Percentiles rank a stretch among this genome's conserved stretches.
phyloP scores from a whole-genome alignment of 768 basidiomycete genomes.

The Tricholoma saponaceum region DNA sequence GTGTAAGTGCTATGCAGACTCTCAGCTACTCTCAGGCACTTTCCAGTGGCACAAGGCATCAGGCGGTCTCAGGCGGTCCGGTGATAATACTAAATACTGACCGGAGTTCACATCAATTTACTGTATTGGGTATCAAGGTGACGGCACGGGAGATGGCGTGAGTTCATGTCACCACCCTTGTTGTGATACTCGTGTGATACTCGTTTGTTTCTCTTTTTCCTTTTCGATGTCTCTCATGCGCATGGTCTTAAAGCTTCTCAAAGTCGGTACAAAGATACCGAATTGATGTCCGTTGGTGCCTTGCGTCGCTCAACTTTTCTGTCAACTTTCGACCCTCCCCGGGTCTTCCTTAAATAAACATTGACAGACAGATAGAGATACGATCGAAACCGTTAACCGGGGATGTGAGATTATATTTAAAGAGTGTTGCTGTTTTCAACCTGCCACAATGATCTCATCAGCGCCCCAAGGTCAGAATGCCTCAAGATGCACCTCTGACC shows the following conservation, averaged over 20 bases:
- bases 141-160: too few relatives aligned
- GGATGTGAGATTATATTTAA: neutral
- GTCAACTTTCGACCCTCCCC: neutral
- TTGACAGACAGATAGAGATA: neutral
- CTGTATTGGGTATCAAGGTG: too few relatives aligned
- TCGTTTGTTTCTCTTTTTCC: neutral
- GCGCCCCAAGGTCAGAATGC: neutral
- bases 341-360: neutral
- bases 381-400: neutral
- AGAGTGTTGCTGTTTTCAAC: neutral
- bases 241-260: neutral
- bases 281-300: neutral
- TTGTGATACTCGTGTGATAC: too few relatives aligned
- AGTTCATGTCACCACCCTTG: too few relatives aligned
- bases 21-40: too few relatives aligned
- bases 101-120: too few relatives aligned
- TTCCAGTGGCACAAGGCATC: too few relatives aligned
- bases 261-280: neutral
- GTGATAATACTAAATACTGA: too few relatives aligned
- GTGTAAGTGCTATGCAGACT: too few relatives aligned
- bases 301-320: neutral
- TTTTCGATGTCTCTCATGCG: neutral
- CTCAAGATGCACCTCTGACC: conserved; percentile 16
- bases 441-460: neutral
- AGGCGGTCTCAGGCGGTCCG: too few relatives aligned